phyloP scores from a whole-genome alignment of 2,329 filamentous ascomycete species.

The Fusarium mexicanum region DNA sequence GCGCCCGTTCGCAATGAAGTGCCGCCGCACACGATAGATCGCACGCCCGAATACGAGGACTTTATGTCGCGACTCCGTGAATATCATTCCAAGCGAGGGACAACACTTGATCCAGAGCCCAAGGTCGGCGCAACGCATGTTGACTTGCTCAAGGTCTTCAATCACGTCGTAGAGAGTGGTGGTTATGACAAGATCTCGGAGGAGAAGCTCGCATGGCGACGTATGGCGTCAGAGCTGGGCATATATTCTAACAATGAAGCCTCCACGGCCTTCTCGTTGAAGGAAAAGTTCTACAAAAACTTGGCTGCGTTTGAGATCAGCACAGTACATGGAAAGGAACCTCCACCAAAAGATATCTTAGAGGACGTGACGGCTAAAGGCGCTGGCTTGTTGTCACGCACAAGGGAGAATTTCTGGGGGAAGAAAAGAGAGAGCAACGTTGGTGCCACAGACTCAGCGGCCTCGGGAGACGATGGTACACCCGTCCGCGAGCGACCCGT shows the following conservation, averaged over 20 bases:
- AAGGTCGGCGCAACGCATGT: slow-evolving; percentile 81
- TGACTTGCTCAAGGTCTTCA: slow-evolving; percentile 82
- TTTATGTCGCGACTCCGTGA: slow-evolving; percentile 78
- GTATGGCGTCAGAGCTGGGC: slow-evolving; percentile 79
- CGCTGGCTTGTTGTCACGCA: slow-evolving; percentile 80
- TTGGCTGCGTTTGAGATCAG: slow-evolving; percentile 88
- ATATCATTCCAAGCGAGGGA: slow-evolving; percentile 84
- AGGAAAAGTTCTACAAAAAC: slow-evolving; percentile 90
- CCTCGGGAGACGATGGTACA: slow-evolving; percentile 68
- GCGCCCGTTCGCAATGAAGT: slow-evolving; percentile 50
- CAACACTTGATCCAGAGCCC: slow-evolving; percentile 80
- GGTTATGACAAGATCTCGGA: slow-evolving; percentile 87
- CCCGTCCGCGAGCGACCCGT: slow-evolving; percentile 63
- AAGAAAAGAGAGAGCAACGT: slow-evolving; percentile 60
- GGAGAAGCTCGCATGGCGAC: slow-evolving; percentile 87
- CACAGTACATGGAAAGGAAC: slow-evolving; percentile 79
- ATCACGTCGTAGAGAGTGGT: slow-evolving; percentile 77
- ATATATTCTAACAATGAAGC: slow-evolving; percentile 79
- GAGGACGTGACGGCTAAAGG: slow-evolving; percentile 90
- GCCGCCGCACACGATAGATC: slow-evolving; percentile 61
- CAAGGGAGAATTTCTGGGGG: slow-evolving; percentile 76
- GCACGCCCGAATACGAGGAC: slow-evolving; percentile 76
- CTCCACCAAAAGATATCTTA: slow-evolving; percentile 87
- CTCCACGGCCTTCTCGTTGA: slow-evolving; percentile 86
- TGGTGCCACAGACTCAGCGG: slow-evolving; percentile 65